These are phyloP conservation scores for Trichoderma lentiforme DNA, from an alignment of 2,329 filamentous ascomycete species.

Conservation along the genomic window DNA sequence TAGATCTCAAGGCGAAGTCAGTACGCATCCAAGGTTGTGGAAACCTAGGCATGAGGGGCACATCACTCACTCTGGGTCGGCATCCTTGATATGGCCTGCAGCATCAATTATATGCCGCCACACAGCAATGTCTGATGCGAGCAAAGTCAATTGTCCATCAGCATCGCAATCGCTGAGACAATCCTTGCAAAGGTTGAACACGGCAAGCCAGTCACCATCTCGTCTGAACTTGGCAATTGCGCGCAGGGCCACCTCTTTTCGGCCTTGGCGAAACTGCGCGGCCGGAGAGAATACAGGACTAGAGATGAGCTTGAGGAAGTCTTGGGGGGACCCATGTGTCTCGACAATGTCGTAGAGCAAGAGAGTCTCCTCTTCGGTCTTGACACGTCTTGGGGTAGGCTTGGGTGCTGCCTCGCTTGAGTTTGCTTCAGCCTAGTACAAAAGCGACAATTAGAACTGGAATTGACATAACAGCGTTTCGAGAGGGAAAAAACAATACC, in stretches of 20 bases:
- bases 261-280: conserved; percentile 43
- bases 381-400: conserved; percentile 33
- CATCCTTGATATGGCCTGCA: conserved; percentile 33
- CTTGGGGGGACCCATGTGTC: conserved; percentile 41
- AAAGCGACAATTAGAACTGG: not conserved
- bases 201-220: conserved; percentile 39
- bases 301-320: conserved; percentile 39
- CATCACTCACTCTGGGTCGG: conserved; percentile 34
- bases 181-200: conserved; percentile 43
- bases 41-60: not conserved
- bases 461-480: not conserved
- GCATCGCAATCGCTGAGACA: conserved; percentile 41
- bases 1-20: conserved; percentile 20
- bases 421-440: conserved; percentile 22
- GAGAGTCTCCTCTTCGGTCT: conserved; percentile 49
- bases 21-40: no score
- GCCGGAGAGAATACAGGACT: conserved; percentile 42
- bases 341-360: conserved; percentile 48
- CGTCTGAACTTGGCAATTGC: conserved; percentile 37
- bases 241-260: conserved; percentile 47
- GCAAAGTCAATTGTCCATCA: conserved; percentile 36
- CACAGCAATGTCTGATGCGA: conserved; percentile 45
- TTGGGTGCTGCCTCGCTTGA: conserved; percentile 23
- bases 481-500: conserved; percentile 27
- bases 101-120: conserved; percentile 41